These are phyloP conservation scores for Larix kaempferi DNA, from an alignment of 75 land plant species.

Conservation along the genomic window DNA sequence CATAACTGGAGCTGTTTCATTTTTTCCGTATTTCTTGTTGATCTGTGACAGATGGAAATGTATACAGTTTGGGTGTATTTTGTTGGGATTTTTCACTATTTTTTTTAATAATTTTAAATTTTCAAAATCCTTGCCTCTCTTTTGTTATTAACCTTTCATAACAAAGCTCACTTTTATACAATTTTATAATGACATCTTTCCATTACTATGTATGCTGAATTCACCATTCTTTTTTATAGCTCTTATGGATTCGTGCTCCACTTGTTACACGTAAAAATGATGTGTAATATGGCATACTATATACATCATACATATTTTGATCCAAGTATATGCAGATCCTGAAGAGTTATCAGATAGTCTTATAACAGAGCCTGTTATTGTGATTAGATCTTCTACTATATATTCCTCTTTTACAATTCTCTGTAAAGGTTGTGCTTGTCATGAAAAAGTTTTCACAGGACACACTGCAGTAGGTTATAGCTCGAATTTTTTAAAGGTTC, in stretches of 20 bases:
- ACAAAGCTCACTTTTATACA: too few relatives aligned
- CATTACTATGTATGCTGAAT: background rate
- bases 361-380: background rate
- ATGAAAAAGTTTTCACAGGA: background rate
- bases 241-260: background rate
- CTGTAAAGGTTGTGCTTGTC: background rate
- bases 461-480: background rate
- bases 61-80: too few relatives aligned
- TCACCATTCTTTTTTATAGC: background rate
- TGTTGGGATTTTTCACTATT: too few relatives aligned
- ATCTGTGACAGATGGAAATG: too few relatives aligned
- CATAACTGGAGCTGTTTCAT: too few relatives aligned
- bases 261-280: background rate
- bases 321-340: background rate
- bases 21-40: background rate
- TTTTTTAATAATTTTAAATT: too few relatives aligned
- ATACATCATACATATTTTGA: background rate
- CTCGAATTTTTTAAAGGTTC: background rate
- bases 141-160: too few relatives aligned
- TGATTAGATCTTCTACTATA: background rate
- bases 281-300: background rate
- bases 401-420: background rate
- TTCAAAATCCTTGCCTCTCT: too few relatives aligned
- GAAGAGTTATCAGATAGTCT: background rate
- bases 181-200: too few relatives aligned